A percentile compares a stretch with the other conserved stretches of the same genome.
Conservation (phyloP, 306 rosid genomes). For the Dryas octopetala region DNA sequence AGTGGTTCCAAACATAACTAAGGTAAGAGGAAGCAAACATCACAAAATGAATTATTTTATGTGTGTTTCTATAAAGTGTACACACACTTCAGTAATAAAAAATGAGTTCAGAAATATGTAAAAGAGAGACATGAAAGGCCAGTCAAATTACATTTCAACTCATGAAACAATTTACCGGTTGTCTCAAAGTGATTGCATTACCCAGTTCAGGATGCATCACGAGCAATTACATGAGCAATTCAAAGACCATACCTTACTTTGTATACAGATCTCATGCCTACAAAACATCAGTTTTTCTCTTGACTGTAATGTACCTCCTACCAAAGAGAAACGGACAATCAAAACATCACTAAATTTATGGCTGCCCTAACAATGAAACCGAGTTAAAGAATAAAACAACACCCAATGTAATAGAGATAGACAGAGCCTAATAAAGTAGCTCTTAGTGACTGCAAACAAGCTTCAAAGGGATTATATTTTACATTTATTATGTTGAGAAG, state of each 20-base stretch:
- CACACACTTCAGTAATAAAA: too few species aligned
- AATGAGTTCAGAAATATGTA: too few species aligned
- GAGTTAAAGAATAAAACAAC: constrained; percentile 82
- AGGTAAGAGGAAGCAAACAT: too few species aligned
- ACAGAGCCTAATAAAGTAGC: constrained; percentile 45
- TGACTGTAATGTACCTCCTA: neutral
- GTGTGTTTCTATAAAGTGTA: too few species aligned
- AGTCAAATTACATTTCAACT: too few species aligned
- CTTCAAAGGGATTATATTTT: too few species aligned
- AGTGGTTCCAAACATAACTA: too few species aligned
- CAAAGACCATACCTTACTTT: neutral
- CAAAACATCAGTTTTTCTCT: neutral
- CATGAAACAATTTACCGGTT: too few species aligned
- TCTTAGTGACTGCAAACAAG: too few species aligned
- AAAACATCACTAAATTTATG: constrained; percentile 83
- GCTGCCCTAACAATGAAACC: constrained; percentile 85
- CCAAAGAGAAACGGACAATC: constrained; percentile 23
- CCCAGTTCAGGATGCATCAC: neutral
- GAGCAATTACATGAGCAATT: constrained; percentile 6
- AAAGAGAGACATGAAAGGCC: too few species aligned
- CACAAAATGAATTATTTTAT: too few species aligned
- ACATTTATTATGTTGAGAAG: too few species aligned
- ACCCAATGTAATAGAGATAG: constrained; percentile 80
- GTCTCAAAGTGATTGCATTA: neutral
- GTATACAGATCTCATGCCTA: constrained; percentile 14